Conservation (phyloP, 2,329 filamentous ascomycete genomes). For the Escovopsis sp. region DNA sequence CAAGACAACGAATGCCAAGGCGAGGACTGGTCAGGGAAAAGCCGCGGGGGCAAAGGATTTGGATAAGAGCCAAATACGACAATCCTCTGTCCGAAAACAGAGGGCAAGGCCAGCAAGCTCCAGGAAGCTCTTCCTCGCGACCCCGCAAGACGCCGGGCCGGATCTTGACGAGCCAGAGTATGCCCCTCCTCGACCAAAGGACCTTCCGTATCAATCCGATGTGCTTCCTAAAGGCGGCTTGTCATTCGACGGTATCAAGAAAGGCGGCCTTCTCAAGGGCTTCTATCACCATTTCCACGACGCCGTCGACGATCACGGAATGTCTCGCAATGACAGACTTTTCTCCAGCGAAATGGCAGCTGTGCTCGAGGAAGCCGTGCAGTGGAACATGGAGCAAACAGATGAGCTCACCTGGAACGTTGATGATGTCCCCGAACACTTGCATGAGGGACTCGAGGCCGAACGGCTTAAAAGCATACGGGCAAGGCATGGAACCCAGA, state of each 20-base stretch:
- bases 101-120: slow-evolving; percentile 41
- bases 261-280: slow-evolving; percentile 43
- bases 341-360: slow-evolving; percentile 38
- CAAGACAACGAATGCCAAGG: slow-evolving; percentile 94
- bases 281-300: slow-evolving; percentile 47
- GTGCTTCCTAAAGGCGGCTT: slow-evolving; percentile 44
- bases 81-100: slow-evolving; percentile 44
- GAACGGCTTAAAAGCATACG: neutral
- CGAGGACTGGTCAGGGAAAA: slow-evolving; percentile 51
- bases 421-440: slow-evolving; percentile 33
- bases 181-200: slow-evolving; percentile 58
- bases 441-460: neutral
- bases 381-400: slow-evolving; percentile 51
- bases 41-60: slow-evolving; percentile 48
- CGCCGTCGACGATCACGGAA: slow-evolving; percentile 52
- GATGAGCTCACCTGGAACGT: slow-evolving; percentile 48
- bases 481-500: neutral
- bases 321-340: slow-evolving; percentile 46
- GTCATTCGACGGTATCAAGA: slow-evolving; percentile 42
- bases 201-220: slow-evolving; percentile 55
- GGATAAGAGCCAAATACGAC: slow-evolving; percentile 48
- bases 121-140: slow-evolving; percentile 49
- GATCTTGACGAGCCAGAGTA: slow-evolving; percentile 73
- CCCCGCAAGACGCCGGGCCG: slow-evolving; percentile 29
- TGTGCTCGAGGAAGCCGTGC: slow-evolving; percentile 44